Percentiles rank a stretch among this genome's conserved stretches.
phyloP scores from a whole-genome alignment of 306 rosid genomes.

The Lathyrus sativus region DNA sequence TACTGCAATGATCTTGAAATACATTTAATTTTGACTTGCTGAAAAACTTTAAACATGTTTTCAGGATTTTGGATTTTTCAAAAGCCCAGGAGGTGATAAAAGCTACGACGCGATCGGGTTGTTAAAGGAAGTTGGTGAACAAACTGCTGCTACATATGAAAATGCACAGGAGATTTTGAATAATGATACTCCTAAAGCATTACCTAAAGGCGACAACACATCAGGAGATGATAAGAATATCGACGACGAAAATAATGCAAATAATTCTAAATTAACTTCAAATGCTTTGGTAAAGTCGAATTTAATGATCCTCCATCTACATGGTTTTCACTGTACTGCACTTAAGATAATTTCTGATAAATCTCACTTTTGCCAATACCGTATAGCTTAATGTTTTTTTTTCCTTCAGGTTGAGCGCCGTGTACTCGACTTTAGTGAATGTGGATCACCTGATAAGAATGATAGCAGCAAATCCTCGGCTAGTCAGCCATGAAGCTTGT shows the following conservation, averaged over 20 bases:
- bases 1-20: neutral
- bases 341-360: neutral
- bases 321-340: neutral
- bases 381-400: conserved; percentile 17
- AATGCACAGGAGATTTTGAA: conserved; percentile 76
- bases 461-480: conserved; percentile 61
- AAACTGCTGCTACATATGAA: conserved; percentile 80
- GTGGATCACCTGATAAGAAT: conserved; percentile 82
- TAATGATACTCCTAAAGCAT: conserved; percentile 63
- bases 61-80: conserved; percentile 81
- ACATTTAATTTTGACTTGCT: conserved; percentile 10
- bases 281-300: conserved; percentile 58
- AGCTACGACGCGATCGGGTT: conserved; percentile 86
- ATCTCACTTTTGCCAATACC: neutral
- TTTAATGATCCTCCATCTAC: too few relatives aligned
- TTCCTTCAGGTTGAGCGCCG: conserved; percentile 73
- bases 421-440: conserved; percentile 87
- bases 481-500: conserved; percentile 42
- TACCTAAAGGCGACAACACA: conserved; percentile 32
- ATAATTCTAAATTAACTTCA: conserved; percentile 48
- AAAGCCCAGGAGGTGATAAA: conserved; percentile 84
- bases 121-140: conserved; percentile 81
- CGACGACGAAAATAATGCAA: conserved; percentile 41
- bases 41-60: conserved; percentile 30
- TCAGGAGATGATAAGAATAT: conserved; percentile 32